phyloP scores from a whole-genome alignment of 176 grass and related monocot genomes.

The Carex scoparia region DNA sequence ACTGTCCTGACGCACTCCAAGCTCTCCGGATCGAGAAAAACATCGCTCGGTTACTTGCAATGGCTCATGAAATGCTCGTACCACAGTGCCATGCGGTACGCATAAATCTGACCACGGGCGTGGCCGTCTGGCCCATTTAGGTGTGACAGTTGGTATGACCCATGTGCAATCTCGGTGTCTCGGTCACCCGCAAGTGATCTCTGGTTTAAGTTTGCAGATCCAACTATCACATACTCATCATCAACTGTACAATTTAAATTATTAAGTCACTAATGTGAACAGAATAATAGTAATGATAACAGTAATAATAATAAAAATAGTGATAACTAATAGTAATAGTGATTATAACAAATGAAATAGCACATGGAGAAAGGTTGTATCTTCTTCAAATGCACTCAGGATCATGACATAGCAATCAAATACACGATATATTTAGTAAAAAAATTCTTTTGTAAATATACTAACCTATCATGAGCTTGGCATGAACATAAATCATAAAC shows the following conservation, averaged over 20 bases:
- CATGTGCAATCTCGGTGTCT: conserved; percentile 88
- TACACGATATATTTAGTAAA: neutral
- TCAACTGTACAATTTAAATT: conserved; percentile 38
- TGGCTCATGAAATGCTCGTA: conserved; percentile 67
- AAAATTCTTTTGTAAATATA: neutral
- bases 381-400: too few relatives aligned
- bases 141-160: conserved; percentile 78
- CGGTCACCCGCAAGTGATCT: conserved; percentile 78
- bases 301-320: too few relatives aligned
- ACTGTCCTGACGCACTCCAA: conserved; percentile 59
- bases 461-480: conserved; percentile 93
- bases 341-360: neutral
- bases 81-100: conserved; percentile 76
- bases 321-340: too few relatives aligned
- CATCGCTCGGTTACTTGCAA: neutral
- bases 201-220: conserved; percentile 92
- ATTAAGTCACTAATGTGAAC: neutral
- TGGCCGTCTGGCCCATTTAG: conserved; percentile 34
- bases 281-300: neutral
- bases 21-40: conserved; percentile 55
- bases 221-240: conserved; percentile 80
- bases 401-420: neutral
- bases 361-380: too few relatives aligned
- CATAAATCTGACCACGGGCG: conserved; percentile 47
- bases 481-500: conserved; percentile 75